These are phyloP conservation scores for Pseudopyricularia cyperi DNA, from an alignment of 2,329 filamentous ascomycete genomes.

Conservation along the genomic window DNA sequence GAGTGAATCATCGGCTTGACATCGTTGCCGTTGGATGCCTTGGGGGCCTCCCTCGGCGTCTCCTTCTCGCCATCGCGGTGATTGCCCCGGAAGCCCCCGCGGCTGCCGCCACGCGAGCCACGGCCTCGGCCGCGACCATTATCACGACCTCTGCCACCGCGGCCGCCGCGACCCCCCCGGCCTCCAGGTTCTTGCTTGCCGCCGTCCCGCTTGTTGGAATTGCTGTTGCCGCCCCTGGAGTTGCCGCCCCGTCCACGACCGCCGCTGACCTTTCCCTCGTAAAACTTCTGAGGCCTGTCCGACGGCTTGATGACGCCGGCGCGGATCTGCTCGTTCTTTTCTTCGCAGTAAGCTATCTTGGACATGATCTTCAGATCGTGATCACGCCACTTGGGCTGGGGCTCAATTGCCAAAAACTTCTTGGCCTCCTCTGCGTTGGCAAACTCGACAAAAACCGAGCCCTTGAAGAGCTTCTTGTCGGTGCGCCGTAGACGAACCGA, in stretches of 20 bases:
- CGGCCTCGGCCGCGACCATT: conserved; percentile 18
- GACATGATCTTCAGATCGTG: conserved; percentile 69
- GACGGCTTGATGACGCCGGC: conserved; percentile 55
- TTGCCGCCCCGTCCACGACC: conserved; percentile 19
- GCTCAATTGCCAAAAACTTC: conserved; percentile 67
- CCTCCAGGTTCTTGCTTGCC: conserved; percentile 17
- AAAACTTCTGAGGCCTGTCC: conserved; percentile 23
- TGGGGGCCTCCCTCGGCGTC: conserved; percentile 5
- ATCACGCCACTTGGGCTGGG: conserved; percentile 74
- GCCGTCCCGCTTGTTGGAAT: conserved; percentile 38
- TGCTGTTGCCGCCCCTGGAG: conserved; percentile 16
- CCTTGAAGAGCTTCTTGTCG: conserved; percentile 70
- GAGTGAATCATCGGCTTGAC: conserved; percentile 31
- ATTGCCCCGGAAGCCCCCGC: conserved; percentile 12
- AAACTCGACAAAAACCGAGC: conserved; percentile 93
- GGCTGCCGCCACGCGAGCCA: conserved; percentile 25
- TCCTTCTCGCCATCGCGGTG: conserved; percentile 19
- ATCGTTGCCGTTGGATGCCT: conserved; percentile 14
- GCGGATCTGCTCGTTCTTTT: conserved; percentile 60
- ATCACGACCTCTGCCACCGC: conserved; percentile 22
- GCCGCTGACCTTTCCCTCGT: conserved; percentile 23
- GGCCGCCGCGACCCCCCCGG: conserved; percentile 32
- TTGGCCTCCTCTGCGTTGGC: conserved; percentile 63
- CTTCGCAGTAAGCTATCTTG: conserved; percentile 78
- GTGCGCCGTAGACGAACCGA: conserved; percentile 76